Evolutionary conservation across 2,329 filamentous ascomycete genomes (phyloP), one percentile per base, ranked within the genome.

Genomic region (Thermothelomyces thermophilus): DNA sequence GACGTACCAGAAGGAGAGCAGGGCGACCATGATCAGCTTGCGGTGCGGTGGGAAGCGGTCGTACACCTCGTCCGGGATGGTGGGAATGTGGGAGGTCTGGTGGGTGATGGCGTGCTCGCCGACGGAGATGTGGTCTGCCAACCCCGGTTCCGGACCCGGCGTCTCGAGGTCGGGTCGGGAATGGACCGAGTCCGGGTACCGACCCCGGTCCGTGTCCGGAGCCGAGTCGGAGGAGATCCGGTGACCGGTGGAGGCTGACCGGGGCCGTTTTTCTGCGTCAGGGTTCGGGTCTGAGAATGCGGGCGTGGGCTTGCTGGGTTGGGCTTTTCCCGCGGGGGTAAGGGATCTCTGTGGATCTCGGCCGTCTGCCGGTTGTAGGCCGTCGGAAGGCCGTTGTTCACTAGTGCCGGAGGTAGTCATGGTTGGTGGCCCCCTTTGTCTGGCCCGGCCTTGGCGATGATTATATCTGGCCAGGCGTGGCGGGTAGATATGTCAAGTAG

Each of bases 1-100:
- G 24, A 26, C 5, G 24, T 26, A 26, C 24, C 85, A 89, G 62
- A 84, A 87, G 0, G 85, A 83, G 46, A 90, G 68, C 5, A 90
- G 75, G 9, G 72, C 70, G 14, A 89, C 83, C 46, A 91, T 86
- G 53, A 81, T 61, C 2, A 74, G 63, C 66, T 91, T 93, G 35
- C 82, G 77, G 14, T 70, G 68, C 3, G 68, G 66, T 0, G 82
- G 75, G 53, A 90, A 75, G 16, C 75, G 75, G 59, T 83, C 75
- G 69, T 90, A 91, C n/a, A 79, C 64, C 46, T 73, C 72, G 59
- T 82, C 77, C 7, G 19, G 36, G 3, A n/a, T 22, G 19, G 36
- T 6, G 36, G 24, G 24, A 5, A 24, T 9, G 17, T 24, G 36
- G 10, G 19, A 39, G 2, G 36, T 22, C 7, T 10, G 6, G 20